Evolutionary conservation across 805 yeast genomes (phyloP), one percentile per base, ranked within the genome.

Genomic region (Candida golubevii): DNA sequence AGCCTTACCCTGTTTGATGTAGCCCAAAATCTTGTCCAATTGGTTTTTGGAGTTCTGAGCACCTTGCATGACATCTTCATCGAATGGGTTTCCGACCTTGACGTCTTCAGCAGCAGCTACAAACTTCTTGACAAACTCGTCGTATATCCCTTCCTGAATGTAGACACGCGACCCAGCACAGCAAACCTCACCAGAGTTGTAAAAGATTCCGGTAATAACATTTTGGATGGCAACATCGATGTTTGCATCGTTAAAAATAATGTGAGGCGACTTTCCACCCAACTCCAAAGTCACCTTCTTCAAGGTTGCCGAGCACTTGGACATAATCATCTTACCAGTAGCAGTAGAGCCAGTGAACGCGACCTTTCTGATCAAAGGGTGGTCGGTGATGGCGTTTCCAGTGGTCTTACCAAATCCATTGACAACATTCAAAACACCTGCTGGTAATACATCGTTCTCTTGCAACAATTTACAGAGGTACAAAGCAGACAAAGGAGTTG

Each of bases 291-390:
- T 90, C 51, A 89, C 88, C 67, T 86, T 88, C 78, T 90, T 90
- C 67, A 90, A 75, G 27, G 55, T 51, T 68, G 82, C 82, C 39
- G 87, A 78, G 51, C 78, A 75, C 52, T 95, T 88, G 49, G 96
- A 90, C 84, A 87, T 83, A 62, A 90, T 86, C 57, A 69, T 70
- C 65, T 86, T 85, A 62, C 97, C 98, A 50, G 88, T 83, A 38
- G 84, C 88, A 44, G 97, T 90, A 33, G 97, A 89, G 55, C 97
- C 97, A 45, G 97, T 90, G 72, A 90, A 90, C 10, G 97, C 95
- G 61, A 90, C 77, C 77, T 90, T 90, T 72, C 86, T 86, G 58
- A 90, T 81, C 63, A 77, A 80, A 57, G 82, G 83, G 69, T 90
- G 97, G 46, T 74, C 67, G 39, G 91, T 75, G 53, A 90, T 77